Evolutionary conservation across 768 basidiomycete genomes (phyloP), one percentile per base, ranked within the genome.

Genomic region (Pleurotus eryngii): DNA sequence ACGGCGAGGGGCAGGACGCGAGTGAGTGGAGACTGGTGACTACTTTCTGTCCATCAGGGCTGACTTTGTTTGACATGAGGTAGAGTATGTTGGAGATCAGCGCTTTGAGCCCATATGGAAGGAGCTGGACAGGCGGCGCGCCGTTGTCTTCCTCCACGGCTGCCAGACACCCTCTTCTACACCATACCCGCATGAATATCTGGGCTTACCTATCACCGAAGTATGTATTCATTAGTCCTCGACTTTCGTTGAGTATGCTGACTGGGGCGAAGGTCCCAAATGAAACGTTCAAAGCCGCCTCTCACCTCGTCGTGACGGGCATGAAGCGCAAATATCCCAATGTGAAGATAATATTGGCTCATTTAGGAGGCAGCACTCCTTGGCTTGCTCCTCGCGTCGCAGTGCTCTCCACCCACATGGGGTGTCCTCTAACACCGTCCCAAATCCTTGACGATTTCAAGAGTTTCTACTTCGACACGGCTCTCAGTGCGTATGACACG

Each of bases 281-380:
- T 65, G 89, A 91, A 69, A 92, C 89, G 0, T 90, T 83, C 76
- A 90, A 90, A 72, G 90, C 87, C 1, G 88, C 88, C 35, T 83
- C 88, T 3, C 86, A 89, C 65, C 79, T 92, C 48, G 87, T 91
- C 46, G 83, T 90, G 20, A 81, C 86, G 0, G 86, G 87, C 46
- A 71, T 75, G 64, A 89, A 86, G 67, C 83, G 87, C 43, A 80
- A 76, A 59, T 89, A 81, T 63, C 68, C 77, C 18, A 70, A 81
- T 55, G 74, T 83, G 61, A 84, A 80, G 56, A 82, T 90, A 59
- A 79, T 92, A 37, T 80, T 92, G 7, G 81, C 89, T 17, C 90
- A 90, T 65, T 72, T 89, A 9, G 89, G 90, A n/a, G 89, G 89
- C 1, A 84, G 77, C 62, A 80, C 82, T 2, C 81, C 80, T 6